Conservation (phyloP, 345 rosid genomes). For the Atalantia buxifolia region DNA sequence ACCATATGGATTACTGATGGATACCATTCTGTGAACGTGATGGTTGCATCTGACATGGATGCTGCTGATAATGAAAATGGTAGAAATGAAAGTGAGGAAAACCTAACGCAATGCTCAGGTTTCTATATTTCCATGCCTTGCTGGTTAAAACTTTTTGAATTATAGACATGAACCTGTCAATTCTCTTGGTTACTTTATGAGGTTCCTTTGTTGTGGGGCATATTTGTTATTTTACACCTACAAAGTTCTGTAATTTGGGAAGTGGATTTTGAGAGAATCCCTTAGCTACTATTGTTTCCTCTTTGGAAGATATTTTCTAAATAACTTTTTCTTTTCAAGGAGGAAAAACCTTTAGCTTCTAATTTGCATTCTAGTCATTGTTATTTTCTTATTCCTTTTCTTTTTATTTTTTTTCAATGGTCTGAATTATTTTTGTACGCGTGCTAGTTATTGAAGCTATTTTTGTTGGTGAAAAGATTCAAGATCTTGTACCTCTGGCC, state of each 20-base stretch:
- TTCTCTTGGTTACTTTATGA: background rate
- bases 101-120: slow-evolving; percentile 46
- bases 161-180: background rate
- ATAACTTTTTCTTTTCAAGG: background rate
- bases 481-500: slow-evolving; percentile 46
- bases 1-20: slow-evolving; percentile 75
- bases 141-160: background rate
- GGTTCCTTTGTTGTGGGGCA: background rate
- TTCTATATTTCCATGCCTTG: background rate
- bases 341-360: background rate
- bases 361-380: background rate
- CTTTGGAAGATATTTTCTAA: background rate
- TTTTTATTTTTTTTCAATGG: background rate
- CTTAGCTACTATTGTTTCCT: background rate
- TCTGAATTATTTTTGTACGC: slow-evolving; percentile 12
- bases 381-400: background rate
- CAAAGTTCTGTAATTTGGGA: background rate
- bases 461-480: slow-evolving; percentile 61
- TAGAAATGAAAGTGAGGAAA: slow-evolving; percentile 36
- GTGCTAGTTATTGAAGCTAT: slow-evolving; percentile 51
- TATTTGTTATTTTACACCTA: background rate
- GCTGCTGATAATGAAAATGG: slow-evolving; percentile 34
- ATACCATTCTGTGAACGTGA: slow-evolving; percentile 46
- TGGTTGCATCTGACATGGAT: slow-evolving; percentile 40
- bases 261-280: background rate